Conservation (phyloP, 805 yeast species). For the Osmozyma mogii region DNA sequence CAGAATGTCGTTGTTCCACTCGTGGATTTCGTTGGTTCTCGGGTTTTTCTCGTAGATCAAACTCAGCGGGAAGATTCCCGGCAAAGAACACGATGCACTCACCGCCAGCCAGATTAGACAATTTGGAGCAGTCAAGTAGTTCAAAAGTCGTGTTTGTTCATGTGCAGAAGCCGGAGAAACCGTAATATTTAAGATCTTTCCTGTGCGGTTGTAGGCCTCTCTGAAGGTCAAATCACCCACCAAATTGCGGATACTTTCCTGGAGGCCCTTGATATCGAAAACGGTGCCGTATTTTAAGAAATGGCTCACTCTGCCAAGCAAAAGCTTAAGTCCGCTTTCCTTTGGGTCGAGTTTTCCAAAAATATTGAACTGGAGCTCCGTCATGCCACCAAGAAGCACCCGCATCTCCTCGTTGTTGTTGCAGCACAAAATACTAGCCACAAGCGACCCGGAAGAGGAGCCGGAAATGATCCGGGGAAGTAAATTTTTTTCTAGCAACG, state of each 20-base stretch:
- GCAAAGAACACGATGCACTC: constrained; percentile 90
- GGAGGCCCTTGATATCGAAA: constrained; percentile 69
- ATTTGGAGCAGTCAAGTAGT: constrained; percentile 73
- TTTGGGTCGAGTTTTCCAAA: constrained; percentile 30
- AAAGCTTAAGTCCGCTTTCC: constrained; percentile 43
- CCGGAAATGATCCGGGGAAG: constrained; percentile 89
- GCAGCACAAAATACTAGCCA: constrained; percentile 82
- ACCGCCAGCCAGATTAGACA: constrained; percentile 83
- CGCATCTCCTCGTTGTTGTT: constrained; percentile 66
- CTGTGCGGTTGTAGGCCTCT: constrained; percentile 91
- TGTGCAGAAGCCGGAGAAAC: constrained; percentile 88
- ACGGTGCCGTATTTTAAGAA: constrained; percentile 83
- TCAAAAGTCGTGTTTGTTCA: constrained; percentile 82
- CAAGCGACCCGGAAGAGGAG: constrained; percentile 91
- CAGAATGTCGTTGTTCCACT: constrained; percentile 72
- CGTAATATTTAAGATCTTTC: constrained; percentile 85
- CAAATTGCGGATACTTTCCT: constrained; percentile 65
- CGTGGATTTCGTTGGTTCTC: constrained; percentile 59
- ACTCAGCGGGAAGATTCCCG: constrained; percentile 83
- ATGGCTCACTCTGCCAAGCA: constrained; percentile 32
- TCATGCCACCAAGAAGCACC: constrained; percentile 51
- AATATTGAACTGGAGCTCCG: constrained; percentile 46
- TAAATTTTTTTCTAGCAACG: constrained; percentile 63
- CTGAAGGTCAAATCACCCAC: constrained; percentile 88
- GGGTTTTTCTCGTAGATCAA: constrained; percentile 79